Evolutionary conservation across 345 rosid species (phyloP), one percentile per base, ranked within the genome.

Genomic region (Acer yangbiense): DNA sequence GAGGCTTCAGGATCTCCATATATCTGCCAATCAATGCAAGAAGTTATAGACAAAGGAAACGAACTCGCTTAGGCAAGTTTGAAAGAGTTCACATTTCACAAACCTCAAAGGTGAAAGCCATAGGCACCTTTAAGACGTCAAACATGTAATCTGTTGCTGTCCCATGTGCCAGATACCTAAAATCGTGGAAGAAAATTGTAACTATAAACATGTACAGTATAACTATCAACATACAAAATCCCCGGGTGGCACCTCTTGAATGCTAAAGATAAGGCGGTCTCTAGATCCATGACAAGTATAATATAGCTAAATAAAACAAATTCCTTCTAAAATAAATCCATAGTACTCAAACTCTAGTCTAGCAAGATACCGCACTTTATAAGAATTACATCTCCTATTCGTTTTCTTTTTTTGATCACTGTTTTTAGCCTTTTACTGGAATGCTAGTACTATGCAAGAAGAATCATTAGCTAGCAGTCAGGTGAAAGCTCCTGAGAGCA

Each of bases 61-160:
- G 72, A 43, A 58, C 54, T 64, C 58, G 27, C 62, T 29, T 23
- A 41, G 79, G 35, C 0, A 66, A 29, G 29, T 78, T 1, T 0
- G 70, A 78, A 76, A 61, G 68, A 64, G 48, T 39, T 80, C 16
- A 29, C 74, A 83, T 76, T 65, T 74, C 55, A 82, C 90, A 82
- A 71, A 94, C 99, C 99, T 96, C 99, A 70, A 97, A 97, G 85
- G 98, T 94, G 86, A 94, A 97, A 74, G 98, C 93, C 98, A 94
- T 91, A 27, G 99, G 99, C 74, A 87, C 94, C 86, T 82, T 90
- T 17, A 85, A 89, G 79, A 94, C 79, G 27, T 94, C 97, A 54
- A 89, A 93, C 89, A 97, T 94, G 88, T 89, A 97, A 85, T 97
- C 99, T 13, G 99, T 94, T 68, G 98, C 98, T 35, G 98, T 94